phyloP scores from a whole-genome alignment of 2,329 filamentous ascomycete species.

The Aspergillus fructus region DNA sequence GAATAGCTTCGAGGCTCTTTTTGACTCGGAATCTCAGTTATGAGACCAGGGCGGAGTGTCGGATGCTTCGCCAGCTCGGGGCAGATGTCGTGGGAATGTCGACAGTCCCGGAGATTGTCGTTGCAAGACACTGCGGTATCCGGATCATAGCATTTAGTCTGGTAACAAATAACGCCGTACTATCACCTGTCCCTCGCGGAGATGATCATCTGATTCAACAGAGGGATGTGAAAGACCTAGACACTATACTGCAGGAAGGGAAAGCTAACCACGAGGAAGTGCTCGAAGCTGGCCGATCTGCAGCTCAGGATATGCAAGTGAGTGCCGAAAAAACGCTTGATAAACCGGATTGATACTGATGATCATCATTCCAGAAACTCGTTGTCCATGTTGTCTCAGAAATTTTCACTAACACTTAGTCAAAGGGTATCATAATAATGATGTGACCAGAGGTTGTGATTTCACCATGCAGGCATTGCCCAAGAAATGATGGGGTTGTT shows the following conservation, averaged over 20 bases:
- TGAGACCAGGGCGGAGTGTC: constrained; percentile 65
- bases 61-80: constrained; percentile 59
- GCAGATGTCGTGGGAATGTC: constrained; percentile 72
- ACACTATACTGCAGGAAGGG: constrained; percentile 56
- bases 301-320: constrained; percentile 64
- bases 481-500: not conserved
- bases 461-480: not conserved
- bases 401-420: constrained; percentile 24
- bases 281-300: constrained; percentile 58
- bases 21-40: constrained; percentile 44
- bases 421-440: not conserved
- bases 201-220: constrained; percentile 56
- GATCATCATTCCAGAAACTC: constrained; percentile 29
- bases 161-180: constrained; percentile 64
- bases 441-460: not conserved
- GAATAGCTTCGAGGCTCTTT: not conserved
- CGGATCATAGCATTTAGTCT: constrained; percentile 64
- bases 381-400: constrained; percentile 34
- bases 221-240: constrained; percentile 52
- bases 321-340: constrained; percentile 14
- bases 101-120: constrained; percentile 67
- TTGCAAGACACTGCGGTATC: constrained; percentile 64
- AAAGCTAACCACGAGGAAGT: constrained; percentile 67
- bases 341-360: constrained; percentile 17
- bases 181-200: constrained; percentile 59